Evolutionary conservation across 208 protist genomes (phyloP).

Genomic region (Trypanosoma platydactyli): DNA sequence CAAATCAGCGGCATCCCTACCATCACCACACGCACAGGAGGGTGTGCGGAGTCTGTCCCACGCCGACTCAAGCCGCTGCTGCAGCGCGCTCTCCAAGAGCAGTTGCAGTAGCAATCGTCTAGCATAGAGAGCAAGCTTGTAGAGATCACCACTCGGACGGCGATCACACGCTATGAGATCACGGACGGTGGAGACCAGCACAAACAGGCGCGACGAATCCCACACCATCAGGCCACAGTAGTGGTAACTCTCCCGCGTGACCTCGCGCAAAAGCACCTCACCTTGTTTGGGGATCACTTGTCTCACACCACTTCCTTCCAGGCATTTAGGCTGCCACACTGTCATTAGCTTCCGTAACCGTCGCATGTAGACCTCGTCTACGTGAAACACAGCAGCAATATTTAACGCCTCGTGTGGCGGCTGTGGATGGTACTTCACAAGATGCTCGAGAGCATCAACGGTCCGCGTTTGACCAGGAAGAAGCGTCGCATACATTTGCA

Average conservation of each 20-base stretch:
- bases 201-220: conserved; percentile 64
- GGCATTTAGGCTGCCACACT: background rate
- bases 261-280: conserved; percentile 25
- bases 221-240: conserved; percentile 71
- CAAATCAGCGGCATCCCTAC: conserved; percentile 1
- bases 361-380: conserved; percentile 62
- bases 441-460: conserved; percentile 52
- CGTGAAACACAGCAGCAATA: conserved; percentile 53
- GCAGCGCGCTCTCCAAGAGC: conserved; percentile 73
- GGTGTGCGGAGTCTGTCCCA: conserved; percentile 45
- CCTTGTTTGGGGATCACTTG: conserved; percentile 30
- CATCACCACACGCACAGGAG: background rate
- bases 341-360: conserved; percentile 45
- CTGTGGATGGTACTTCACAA: conserved; percentile 77
- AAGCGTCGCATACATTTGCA: conserved; percentile 41
- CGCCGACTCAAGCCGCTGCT: conserved; percentile 56
- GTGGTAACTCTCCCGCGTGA: conserved; percentile 46
- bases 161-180: conserved; percentile 23
- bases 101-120: conserved; percentile 55
- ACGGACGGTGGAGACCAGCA: conserved; percentile 46
- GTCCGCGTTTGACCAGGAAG: conserved; percentile 45
- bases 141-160: conserved; percentile 40
- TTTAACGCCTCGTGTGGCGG: conserved; percentile 59
- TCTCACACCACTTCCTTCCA: conserved; percentile 9
- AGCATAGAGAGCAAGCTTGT: conserved; percentile 39